Percentiles rank a stretch among this genome's conserved stretches.
Conservation (phyloP, 2,329 filamentous ascomycete genomes). For the Paradendryphiella salina region DNA sequence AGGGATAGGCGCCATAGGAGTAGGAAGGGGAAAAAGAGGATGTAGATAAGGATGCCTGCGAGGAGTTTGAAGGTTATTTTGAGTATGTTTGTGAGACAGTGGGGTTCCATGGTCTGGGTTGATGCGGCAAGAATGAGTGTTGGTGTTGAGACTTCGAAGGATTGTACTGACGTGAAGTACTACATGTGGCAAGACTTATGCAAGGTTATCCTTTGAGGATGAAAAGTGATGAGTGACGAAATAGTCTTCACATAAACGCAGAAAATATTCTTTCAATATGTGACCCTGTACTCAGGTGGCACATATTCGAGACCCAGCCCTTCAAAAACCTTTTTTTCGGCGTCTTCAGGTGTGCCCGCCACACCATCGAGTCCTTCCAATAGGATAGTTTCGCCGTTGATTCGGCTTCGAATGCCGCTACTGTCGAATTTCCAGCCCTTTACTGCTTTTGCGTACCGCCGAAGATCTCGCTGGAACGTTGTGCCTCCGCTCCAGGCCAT, state of each 20-base stretch:
- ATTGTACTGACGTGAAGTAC: not conserved
- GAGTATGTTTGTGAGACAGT: not conserved
- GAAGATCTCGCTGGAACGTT: constrained; percentile 85
- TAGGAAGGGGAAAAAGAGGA: constrained; percentile 6
- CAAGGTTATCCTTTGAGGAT: not conserved
- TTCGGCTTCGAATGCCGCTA: constrained; percentile 74
- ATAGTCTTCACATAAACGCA: not conserved
- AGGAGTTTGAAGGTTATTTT: not conserved
- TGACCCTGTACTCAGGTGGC: constrained; percentile 51
- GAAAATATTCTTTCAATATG: constrained; percentile 39
- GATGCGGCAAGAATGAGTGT: not conserved
- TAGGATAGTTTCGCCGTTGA: constrained; percentile 71
- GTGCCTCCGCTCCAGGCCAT: constrained; percentile 87
- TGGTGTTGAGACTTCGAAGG: not conserved
- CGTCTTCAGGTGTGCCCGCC: constrained; percentile 64
- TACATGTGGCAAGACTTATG: not conserved
- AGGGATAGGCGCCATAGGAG: constrained; percentile 1
- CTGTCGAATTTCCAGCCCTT: constrained; percentile 86
- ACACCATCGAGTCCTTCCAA: constrained; percentile 57
- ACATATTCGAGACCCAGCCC: constrained; percentile 65
- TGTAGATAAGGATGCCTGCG: not conserved
- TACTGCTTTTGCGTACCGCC: constrained; percentile 74
- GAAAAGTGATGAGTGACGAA: not conserved
- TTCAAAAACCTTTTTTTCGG: constrained; percentile 78
- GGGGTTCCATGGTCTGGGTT: not conserved